Percentiles rank a stretch among this genome's conserved stretches.
Evolutionary conservation across 495 filamentous ascomycete genomes (phyloP).

Genomic region (Penicillium verhagenii): DNA sequence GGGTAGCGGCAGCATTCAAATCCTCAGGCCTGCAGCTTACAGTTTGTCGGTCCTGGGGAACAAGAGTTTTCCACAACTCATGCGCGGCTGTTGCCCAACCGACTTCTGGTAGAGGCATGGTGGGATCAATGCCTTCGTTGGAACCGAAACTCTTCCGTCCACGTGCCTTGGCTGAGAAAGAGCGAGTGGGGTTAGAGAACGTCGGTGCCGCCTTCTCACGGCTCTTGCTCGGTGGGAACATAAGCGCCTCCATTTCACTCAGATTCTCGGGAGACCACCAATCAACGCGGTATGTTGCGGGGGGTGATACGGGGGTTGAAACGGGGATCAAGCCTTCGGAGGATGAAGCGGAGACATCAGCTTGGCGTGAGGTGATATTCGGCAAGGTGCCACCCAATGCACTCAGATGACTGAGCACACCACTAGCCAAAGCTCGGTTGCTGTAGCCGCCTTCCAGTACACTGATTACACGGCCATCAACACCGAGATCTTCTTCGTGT

Average conservation of each 20-base stretch:
- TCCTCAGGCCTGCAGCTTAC: constrained; percentile 74
- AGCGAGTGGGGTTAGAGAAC: constrained; percentile 73
- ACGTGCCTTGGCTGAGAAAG: constrained; percentile 70
- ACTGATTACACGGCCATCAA: constrained; percentile 83
- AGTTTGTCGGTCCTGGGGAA: constrained; percentile 70
- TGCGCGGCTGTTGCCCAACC: constrained; percentile 78
- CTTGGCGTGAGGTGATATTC: constrained; percentile 12
- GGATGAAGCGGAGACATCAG: constrained; percentile 15
- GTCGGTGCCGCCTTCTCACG: constrained; percentile 56
- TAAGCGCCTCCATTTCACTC: constrained; percentile 60
- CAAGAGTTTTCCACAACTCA: constrained; percentile 78
- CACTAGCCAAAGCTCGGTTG: constrained; percentile 82
- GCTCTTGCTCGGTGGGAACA: constrained; percentile 52
- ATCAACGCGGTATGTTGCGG: constrained; percentile 53
- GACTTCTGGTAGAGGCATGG: constrained; percentile 69
- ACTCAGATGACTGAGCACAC: constrained; percentile 83
- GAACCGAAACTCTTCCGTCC: constrained; percentile 48
- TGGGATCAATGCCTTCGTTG: constrained; percentile 34
- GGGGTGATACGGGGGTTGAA: not conserved
- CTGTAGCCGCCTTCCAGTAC: constrained; percentile 96
- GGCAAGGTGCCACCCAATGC: constrained; percentile 56
- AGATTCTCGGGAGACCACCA: constrained; percentile 78
- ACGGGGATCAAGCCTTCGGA: constrained; percentile 1
- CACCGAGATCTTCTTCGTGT: constrained; percentile 71
- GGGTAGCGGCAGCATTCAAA: constrained; percentile 62